Evolutionary conservation across 2,329 filamentous ascomycete species (phyloP), one percentile per base, ranked within the genome.

Genomic region (Trichophyton simii): DNA sequence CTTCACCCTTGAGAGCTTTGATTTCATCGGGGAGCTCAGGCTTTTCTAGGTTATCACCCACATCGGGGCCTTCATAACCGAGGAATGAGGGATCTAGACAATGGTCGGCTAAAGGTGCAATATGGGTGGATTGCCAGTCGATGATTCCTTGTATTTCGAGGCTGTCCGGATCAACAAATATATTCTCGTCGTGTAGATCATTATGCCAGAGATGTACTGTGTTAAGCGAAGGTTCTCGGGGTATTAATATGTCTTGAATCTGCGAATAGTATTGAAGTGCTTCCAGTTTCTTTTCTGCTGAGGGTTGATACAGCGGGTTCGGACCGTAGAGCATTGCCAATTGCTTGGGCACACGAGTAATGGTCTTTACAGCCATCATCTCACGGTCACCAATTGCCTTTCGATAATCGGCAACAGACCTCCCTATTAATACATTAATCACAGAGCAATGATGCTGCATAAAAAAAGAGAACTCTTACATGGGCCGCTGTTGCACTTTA

Each of bases 91-190:
- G 68, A 54, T 70, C 66, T 15, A 65, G 64, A 55, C 63, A 63
- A 8, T 71, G 68, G 57, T 67, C 67, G 57, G 70, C 69, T 28
- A 72, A 66, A 1, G 70, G 70, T 5, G 69, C 67, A 58, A 71
- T 63, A 20, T 70, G 69, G 36, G 64, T 64, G 25, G 68, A 70
- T 61, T 72, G 68, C 70, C 69, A 72, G 64, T 72, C 68, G 28
- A 73, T 72, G 6, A 73, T 70, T 7, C 67, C 66, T 5, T 66
- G 66, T 22, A 72, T 68, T 3, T 61, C 65, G 58, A 61, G 65
- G 2, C 66, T 65, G 11, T 67, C n/a, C n/a, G 67, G 68, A 63
- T 73, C 70, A 36, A 72, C 65, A 38, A 72, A 73, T 61, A 73
- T 63, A 62, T 71, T 71, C 22, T 69, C 67, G 63, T 67, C 62